Evolutionary conservation across 805 yeast genomes (phyloP), one percentile per base, ranked within the genome.

Genomic region (Nakazawaea populi): DNA sequence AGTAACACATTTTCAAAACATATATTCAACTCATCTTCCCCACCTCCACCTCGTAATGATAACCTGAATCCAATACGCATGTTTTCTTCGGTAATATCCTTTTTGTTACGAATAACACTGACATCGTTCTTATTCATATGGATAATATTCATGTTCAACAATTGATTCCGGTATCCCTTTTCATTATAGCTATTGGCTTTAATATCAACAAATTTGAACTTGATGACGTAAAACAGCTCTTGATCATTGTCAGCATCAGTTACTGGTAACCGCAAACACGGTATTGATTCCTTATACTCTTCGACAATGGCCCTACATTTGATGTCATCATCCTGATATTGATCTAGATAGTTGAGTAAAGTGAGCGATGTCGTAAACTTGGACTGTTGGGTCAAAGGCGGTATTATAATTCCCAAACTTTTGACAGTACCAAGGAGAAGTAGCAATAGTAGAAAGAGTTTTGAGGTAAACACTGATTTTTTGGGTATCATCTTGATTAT

Each of bases 1-100:
- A 49, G 18, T 31, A 49, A 49, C 9, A 49, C 35, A 39, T 49
- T 44, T 27, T 43, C 52, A 40, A 49, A 49, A 39, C 52, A 49
- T 5, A 49, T 38, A 39, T 29, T 44, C 36, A 49, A 39, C 36
- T 49, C 52, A 30, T 44, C 24, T 27, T 31, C n/a, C 31, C 18
- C 27, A n/a, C 14, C 36, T 27, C 14, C 29, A 35, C 30, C 35
- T 10, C 14, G n/a, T 12, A 40, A 24, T 2, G 49, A 45, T 31
- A 46, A 1, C 34, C 30, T 42, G 35, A 46, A 46, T 10, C 49
- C 53, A 6, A 46, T 12, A 12, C 49, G 27, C 44, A 50, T 24
- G 4, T 30, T 11, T 1, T 18, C 36, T 10, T 45, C 52, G 14
- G 42, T 41, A 7, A 46, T 41, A 31, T 49, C 49, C 12, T 27